Evolutionary conservation across 257 asterid genomes (phyloP).

Genomic region (Solanum chilense): DNA sequence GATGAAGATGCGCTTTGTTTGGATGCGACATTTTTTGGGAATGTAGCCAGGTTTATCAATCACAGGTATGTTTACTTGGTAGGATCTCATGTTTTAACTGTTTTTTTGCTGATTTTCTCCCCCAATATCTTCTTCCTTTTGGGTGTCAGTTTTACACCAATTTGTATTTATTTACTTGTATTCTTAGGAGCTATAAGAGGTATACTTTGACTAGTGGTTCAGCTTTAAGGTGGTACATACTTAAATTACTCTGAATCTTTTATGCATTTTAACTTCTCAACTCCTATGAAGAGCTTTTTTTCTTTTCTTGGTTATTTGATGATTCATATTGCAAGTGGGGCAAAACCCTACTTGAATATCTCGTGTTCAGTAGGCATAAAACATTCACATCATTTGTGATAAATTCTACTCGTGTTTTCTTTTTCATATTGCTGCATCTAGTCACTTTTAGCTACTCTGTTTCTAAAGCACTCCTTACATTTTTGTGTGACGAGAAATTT

Average conservation of each 20-base stretch:
- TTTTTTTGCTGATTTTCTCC: background rate
- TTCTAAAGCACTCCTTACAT: background rate
- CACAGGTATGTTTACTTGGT: slow-evolving; percentile 22
- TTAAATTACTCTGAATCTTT: background rate
- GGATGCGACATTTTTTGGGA: slow-evolving; percentile 37
- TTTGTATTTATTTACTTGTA: background rate
- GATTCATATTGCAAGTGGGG: background rate
- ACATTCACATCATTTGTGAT: background rate
- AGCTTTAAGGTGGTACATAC: background rate
- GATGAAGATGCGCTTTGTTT: slow-evolving; percentile 43
- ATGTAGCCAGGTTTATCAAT: slow-evolving; percentile 38
- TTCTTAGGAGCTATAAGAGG: background rate
- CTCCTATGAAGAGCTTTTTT: background rate
- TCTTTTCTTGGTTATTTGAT: background rate
- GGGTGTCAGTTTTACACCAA: background rate
- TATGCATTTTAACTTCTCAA: background rate
- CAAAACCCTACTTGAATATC: background rate
- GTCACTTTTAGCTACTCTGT: background rate
- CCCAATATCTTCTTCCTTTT: background rate
- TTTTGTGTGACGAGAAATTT: background rate
- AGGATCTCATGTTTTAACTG: background rate
- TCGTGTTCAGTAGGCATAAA: background rate
- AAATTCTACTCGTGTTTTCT: background rate
- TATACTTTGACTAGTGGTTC: background rate
- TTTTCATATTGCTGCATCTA: background rate